Evolutionary conservation across 1,284 basidiomycete species (phyloP).

Genomic region (Cryptococcus maquisensis): DNA sequence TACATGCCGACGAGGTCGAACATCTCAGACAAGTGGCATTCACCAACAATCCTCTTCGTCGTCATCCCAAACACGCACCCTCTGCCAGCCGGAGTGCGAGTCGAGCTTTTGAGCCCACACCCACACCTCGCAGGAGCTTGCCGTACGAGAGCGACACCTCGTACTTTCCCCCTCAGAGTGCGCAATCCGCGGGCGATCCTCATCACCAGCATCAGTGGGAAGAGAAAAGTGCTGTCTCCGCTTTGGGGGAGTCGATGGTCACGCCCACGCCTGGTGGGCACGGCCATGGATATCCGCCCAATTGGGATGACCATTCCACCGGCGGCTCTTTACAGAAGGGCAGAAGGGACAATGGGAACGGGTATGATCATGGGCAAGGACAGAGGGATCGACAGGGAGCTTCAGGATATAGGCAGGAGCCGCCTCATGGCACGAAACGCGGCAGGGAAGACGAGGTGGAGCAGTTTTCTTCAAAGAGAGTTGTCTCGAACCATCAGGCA

Average conservation of each 20-base stretch:
- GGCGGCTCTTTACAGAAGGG: not conserved
- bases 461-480: not conserved
- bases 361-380: not conserved
- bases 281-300: conserved; percentile 11
- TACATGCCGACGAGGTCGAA: conserved; percentile 29
- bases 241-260: conserved; percentile 11
- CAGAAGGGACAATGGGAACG: conserved; percentile 8
- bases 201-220: conserved; percentile 4
- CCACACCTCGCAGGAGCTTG: conserved; percentile 15
- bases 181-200: not conserved
- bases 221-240: conserved; percentile 6
- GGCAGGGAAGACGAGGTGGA: no score
- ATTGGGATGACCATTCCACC: conserved; percentile 4
- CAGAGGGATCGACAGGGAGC: conserved; percentile 16
- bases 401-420: conserved; percentile 15
- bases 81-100: no score
- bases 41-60: conserved; percentile 36
- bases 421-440: no score
- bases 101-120: conserved; percentile 29
- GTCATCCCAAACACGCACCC: conserved; percentile 2
- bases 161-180: conserved; percentile 28
- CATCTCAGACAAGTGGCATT: conserved; percentile 17
- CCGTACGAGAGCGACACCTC: conserved; percentile 24
- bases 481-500: conserved; percentile 17
- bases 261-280: conserved; percentile 19